These are phyloP conservation scores for Nakataea oryzae DNA, from an alignment of 2,329 filamentous ascomycete species.

Conservation along the genomic window DNA sequence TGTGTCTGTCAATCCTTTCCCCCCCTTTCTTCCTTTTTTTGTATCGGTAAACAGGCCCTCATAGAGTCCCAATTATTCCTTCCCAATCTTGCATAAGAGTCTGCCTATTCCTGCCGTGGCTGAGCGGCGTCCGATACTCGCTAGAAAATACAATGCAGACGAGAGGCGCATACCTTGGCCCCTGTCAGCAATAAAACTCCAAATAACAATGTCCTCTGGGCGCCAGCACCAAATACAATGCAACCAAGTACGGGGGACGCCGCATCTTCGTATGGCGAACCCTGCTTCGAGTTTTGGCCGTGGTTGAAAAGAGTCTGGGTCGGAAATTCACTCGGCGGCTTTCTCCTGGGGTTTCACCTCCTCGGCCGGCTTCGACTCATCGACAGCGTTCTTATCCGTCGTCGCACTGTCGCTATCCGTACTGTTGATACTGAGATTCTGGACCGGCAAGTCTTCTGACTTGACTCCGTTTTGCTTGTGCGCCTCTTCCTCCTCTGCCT, in stretches of 20 bases:
- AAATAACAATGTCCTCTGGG: background rate
- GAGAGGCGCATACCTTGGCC: too few relatives aligned
- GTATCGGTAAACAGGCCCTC: background rate
- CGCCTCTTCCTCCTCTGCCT: conserved; percentile 27
- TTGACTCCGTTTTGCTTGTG: background rate
- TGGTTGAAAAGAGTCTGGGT: background rate
- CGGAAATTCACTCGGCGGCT: background rate
- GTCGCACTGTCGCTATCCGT: background rate
- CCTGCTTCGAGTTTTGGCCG: too few relatives aligned
- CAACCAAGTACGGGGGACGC: background rate
- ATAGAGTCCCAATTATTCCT: background rate
- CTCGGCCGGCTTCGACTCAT: too few relatives aligned
- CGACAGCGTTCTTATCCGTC: background rate
- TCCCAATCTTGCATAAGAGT: background rate
- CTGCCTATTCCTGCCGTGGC: background rate
- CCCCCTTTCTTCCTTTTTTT: too few relatives aligned
- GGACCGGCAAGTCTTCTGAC: background rate
- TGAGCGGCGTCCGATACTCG: background rate
- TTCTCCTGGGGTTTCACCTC: too few relatives aligned
- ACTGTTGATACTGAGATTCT: background rate
- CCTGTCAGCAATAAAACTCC: background rate
- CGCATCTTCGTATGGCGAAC: background rate
- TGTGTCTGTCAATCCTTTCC: background rate
- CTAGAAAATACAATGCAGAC: background rate
- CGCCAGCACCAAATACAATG: background rate